A percentile compares a stretch with the other conserved stretches of the same genome.
Evolutionary conservation across 768 basidiomycete genomes (phyloP).

Genomic region (Boletus sp.): DNA sequence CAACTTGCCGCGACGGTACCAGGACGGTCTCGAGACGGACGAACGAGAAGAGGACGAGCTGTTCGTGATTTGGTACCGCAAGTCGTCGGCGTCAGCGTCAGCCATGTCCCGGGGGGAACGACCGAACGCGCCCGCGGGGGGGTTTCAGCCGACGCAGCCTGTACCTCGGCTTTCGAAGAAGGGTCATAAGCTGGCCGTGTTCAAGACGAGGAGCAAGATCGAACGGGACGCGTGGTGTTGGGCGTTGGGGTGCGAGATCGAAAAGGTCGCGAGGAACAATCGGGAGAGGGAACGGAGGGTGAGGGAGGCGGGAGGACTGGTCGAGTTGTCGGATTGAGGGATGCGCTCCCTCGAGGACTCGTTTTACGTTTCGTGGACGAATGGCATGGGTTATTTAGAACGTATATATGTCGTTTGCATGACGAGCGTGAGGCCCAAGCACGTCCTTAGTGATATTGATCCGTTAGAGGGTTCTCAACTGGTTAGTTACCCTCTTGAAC

Average conservation of each 20-base stretch:
- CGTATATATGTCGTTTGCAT: neutral
- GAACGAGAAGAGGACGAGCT: conserved; percentile 87
- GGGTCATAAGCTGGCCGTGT: conserved; percentile 61
- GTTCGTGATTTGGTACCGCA: conserved; percentile 76
- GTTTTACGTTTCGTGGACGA: neutral
- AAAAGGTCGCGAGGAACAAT: conserved; percentile 66
- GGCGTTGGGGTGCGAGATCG: conserved; percentile 89
- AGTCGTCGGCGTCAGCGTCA: conserved; percentile 25
- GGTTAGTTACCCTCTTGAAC: no score
- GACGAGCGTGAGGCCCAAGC: no score
- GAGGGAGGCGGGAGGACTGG: conserved; percentile 61
- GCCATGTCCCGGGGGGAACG: conserved; percentile 2
- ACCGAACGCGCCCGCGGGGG: conserved; percentile 20
- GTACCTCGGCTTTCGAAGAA: conserved; percentile 51
- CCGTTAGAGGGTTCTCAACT: no score
- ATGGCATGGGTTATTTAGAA: neutral
- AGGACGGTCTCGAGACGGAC: conserved; percentile 85
- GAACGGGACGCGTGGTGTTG: conserved; percentile 96
- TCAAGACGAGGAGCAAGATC: conserved; percentile 75
- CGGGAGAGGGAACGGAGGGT: conserved; percentile 62
- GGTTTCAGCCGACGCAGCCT: conserved; percentile 17
- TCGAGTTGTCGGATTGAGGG: conserved; percentile 28
- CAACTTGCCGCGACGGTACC: conserved; percentile 69
- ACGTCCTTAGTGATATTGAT: no score
- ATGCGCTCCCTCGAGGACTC: neutral